Conservation (phyloP, 257 asterid genomes). For the Fraxinus cuspidata region DNA sequence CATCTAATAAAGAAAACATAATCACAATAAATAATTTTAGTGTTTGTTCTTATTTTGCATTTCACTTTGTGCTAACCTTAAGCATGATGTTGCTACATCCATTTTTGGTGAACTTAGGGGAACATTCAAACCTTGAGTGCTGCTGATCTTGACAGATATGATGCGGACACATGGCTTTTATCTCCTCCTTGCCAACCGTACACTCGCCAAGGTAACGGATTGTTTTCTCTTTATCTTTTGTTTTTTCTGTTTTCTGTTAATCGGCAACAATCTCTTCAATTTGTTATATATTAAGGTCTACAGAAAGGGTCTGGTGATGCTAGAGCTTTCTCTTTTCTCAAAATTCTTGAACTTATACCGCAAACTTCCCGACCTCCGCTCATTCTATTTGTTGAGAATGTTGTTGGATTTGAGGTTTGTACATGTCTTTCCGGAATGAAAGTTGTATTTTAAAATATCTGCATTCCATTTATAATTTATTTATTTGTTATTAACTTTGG, state of each 20-base stretch:
- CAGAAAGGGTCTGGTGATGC: constrained; percentile 95
- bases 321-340: constrained; percentile 83
- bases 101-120: constrained; percentile 59
- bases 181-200: constrained; percentile 99
- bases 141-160: constrained; percentile 70
- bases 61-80: constrained; percentile 6
- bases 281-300: constrained; percentile 58
- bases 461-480: not conserved
- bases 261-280: constrained; percentile 25
- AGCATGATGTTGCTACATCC: constrained; percentile 11
- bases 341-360: constrained; percentile 81
- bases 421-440: constrained; percentile 1
- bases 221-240: constrained; percentile 7
- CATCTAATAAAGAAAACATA: not conserved
- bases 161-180: constrained; percentile 83
- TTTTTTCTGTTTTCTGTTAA: constrained; percentile 6
- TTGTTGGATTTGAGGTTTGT: constrained; percentile 97
- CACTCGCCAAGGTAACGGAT: constrained; percentile 80
- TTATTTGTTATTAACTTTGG: constrained; percentile 10
- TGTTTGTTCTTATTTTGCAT: constrained; percentile 13
- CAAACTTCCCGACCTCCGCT: constrained; percentile 65
- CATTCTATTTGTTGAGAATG: constrained; percentile 91
- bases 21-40: not conserved
- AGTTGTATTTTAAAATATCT: not conserved
- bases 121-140: constrained; percentile 90